Evolutionary conservation across 148 eudicot species (phyloP).

Genomic region (Camellia granthamiana): DNA sequence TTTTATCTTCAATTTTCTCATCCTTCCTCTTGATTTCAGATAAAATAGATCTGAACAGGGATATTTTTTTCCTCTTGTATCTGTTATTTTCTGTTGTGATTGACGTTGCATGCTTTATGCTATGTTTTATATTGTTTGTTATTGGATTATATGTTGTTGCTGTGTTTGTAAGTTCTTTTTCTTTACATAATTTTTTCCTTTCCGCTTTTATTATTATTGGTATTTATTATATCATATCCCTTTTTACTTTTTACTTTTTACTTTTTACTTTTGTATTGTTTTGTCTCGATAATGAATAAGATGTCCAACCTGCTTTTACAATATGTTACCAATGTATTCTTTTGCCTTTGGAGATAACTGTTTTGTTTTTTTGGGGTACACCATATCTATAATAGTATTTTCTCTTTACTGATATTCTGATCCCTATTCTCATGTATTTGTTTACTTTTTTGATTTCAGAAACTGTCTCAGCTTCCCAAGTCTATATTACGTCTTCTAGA

Average conservation of each 20-base stretch:
- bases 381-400: not conserved
- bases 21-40: not conserved
- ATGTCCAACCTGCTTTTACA: not conserved
- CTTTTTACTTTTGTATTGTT: not conserved
- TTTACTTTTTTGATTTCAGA: constrained; percentile 46
- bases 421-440: constrained; percentile 5
- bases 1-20: constrained; percentile 1
- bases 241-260: not conserved
- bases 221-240: not conserved
- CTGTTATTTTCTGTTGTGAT: not conserved
- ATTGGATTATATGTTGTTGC: not conserved
- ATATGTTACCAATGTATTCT: not conserved
- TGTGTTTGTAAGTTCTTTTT: not conserved
- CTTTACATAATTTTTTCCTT: not conserved
- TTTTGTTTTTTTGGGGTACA: not conserved
- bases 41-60: not conserved
- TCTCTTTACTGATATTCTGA: not conserved
- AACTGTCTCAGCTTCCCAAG: constrained; percentile 76
- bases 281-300: not conserved
- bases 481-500: constrained; percentile 87
- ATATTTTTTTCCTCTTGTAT: not conserved
- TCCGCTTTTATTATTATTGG: not conserved
- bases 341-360: too few species aligned
- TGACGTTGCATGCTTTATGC: not conserved
- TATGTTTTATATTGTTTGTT: not conserved